Base-by-base conservation (phyloP, 768 basidiomycete species). In the Hypholoma sublateritium region DNA sequence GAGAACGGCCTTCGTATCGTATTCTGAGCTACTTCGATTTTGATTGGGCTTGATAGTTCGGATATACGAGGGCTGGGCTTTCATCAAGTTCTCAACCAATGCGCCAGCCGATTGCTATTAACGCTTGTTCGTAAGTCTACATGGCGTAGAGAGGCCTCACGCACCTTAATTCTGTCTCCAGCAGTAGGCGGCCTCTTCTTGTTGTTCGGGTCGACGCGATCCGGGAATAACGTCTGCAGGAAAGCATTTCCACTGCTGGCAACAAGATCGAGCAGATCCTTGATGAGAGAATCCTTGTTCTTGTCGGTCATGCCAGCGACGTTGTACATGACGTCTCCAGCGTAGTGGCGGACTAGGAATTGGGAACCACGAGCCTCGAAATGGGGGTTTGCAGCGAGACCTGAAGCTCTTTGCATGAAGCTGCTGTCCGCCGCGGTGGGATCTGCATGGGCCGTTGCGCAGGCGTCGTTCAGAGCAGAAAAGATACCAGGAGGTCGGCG, bases 31-130 rank as follows among this genome's bases (percentile, higher is more conserved):
- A 61, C 93, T 95, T 45, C 95, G 88, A 69, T 99, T 96, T 77
- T 97, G 91, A 70, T 99, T 99, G 12, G 97, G 93, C 73, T 99
- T 99, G 77, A 99, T 98, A 4, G 97, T 99, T 55, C 97, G 92
- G 61, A 99, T 99, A 73, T 99, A 99, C 21, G 93, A 93, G 1
- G 97, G 97, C 68, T 92, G 95, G 25, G 93, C 92, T 66, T 88
- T 90, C 96, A 98, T 98, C 59, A 99, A 79, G 69, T 98, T 99
- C 8, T 96, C 93, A 9, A 99, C 97, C 22, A 99, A 84, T 5
- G 95, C 95, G 52, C 91, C 87, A 25, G 97, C 97, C n/a, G 96
- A 98, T 60, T 80, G 74, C 91, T 94, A 21, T 25, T 36, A 9
- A 55, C 16, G n/a, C 28, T 57, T 2, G 50, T 53, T 25, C 19